These are phyloP conservation scores for Penicillium sp. DNA, from an alignment of 2,329 filamentous ascomycete genomes.

Conservation along the genomic window DNA sequence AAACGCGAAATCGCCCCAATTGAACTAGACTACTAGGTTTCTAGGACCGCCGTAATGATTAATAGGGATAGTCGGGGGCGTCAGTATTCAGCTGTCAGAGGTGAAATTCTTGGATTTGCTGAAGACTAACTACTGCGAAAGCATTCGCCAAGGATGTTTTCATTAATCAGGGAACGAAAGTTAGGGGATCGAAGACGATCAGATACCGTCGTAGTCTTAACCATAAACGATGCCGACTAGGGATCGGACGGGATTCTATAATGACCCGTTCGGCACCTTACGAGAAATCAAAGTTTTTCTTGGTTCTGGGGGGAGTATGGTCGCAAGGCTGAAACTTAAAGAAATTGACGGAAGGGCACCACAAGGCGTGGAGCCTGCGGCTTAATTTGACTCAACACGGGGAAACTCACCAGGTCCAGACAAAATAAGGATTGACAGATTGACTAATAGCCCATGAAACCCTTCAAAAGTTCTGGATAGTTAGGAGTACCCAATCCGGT, in stretches of 20 bases:
- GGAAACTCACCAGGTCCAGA: constrained; percentile 2
- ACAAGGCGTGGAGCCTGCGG: constrained; percentile 2
- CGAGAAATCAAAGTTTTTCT: constrained; percentile 3
- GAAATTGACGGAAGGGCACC: constrained; percentile 4
- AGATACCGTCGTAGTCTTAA: constrained; percentile 1
- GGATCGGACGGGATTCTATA: constrained; percentile 1
- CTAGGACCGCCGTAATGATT: not conserved
- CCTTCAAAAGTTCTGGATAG: constrained; percentile 32
- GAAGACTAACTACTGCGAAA: constrained; percentile 4
- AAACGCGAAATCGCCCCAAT: no score
- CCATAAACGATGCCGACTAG: not conserved
- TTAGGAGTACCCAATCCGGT: constrained; percentile 37
- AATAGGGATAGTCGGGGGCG: not conserved
- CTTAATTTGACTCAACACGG: constrained; percentile 3
- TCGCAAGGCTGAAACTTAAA: constrained; percentile 4
- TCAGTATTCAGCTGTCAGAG: constrained; percentile 2
- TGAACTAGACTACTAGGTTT: not conserved
- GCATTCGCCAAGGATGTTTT: constrained; percentile 4
- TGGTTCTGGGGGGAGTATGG: constrained; percentile 2
- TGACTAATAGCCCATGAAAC: constrained; percentile 30
- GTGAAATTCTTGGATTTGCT: constrained; percentile 2
- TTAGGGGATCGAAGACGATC: constrained; percentile 1
- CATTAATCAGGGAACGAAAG: constrained; percentile 1
- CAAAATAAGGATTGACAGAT: not conserved
- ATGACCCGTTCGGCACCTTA: not conserved